phyloP scores from a whole-genome alignment of 441 rosid species.

The Croton laevigatus region DNA sequence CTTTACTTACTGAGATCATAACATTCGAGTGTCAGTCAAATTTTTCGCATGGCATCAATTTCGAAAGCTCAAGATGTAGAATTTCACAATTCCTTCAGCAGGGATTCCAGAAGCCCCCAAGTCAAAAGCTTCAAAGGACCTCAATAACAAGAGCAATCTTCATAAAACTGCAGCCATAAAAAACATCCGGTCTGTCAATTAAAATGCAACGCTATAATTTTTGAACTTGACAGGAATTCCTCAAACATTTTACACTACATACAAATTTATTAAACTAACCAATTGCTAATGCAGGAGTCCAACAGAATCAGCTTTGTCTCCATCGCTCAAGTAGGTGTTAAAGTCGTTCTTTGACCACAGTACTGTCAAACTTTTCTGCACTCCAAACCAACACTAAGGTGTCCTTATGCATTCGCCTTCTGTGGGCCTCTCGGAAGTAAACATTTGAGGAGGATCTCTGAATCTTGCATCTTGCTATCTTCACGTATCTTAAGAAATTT shows the following conservation, averaged over 20 bases:
- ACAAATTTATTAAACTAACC: not conserved
- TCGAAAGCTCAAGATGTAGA: no score
- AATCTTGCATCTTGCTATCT: conserved; percentile 59
- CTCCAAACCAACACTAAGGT: conserved; percentile 55
- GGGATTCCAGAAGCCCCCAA: no score
- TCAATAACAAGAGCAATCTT: no score
- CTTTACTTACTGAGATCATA: no score
- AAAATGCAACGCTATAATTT: no score
- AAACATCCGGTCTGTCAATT: no score
- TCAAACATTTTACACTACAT: not conserved
- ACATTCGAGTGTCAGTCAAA: no score
- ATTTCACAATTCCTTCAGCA: no score
- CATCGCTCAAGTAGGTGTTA: conserved; percentile 15
- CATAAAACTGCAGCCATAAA: no score
- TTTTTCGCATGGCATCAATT: no score
- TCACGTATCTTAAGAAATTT: conserved; percentile 41
- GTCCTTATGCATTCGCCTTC: conserved; percentile 49
- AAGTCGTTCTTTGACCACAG: conserved; percentile 62
- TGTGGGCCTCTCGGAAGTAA: conserved; percentile 12
- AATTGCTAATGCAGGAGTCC: not conserved
- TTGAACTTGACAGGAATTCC: no score
- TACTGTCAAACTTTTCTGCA: conserved; percentile 34
- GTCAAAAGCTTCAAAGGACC: no score
- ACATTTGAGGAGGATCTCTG: conserved; percentile 32
- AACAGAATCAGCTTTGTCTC: not conserved